phyloP scores from a whole-genome alignment of 2,329 filamentous ascomycete species.

The Spiromastix sp. region DNA sequence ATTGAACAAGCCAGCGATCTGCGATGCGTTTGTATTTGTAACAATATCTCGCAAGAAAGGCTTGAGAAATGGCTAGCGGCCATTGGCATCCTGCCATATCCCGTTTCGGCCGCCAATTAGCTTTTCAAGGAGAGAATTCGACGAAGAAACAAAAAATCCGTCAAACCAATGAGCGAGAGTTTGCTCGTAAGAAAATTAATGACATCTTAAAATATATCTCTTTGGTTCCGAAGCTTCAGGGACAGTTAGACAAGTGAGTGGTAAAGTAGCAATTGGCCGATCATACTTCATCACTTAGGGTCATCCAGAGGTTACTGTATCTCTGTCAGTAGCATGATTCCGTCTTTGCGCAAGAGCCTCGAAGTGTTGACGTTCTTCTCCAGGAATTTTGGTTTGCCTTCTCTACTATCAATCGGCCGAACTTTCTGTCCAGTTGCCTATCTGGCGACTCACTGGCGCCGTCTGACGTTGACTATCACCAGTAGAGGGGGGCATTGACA shows the following conservation, averaged over 20 bases:
- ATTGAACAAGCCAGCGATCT: too few relatives aligned
- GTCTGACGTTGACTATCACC: neutral
- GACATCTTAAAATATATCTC: neutral
- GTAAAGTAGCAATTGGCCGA: neutral
- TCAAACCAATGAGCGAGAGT: neutral
- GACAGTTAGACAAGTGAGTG: neutral
- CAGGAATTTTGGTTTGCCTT: conserved; percentile 19
- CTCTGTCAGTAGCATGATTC: conserved; percentile 13
- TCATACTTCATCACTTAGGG: conserved; percentile 9
- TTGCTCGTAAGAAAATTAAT: conserved; percentile 1
- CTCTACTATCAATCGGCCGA: conserved; percentile 6
- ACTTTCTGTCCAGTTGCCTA: too few relatives aligned
- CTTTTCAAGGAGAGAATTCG: too few relatives aligned
- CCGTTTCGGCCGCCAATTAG: too few relatives aligned
- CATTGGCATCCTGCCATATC: conserved; percentile 3
- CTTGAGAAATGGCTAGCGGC: neutral
- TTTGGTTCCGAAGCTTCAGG: conserved; percentile 1
- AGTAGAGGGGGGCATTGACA: conserved; percentile 13
- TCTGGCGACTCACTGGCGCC: too few relatives aligned
- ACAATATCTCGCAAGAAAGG: too few relatives aligned
- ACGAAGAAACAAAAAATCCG: neutral
- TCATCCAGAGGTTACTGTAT: conserved; percentile 12
- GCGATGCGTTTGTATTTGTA: too few relatives aligned
- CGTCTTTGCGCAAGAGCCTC: conserved; percentile 34
- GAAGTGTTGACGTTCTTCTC: conserved; percentile 19